Percentiles rank a stretch among this genome's conserved stretches.
phyloP scores from a whole-genome alignment of 2,329 filamentous ascomycete species.

The Botrytis pseudocinerea region DNA sequence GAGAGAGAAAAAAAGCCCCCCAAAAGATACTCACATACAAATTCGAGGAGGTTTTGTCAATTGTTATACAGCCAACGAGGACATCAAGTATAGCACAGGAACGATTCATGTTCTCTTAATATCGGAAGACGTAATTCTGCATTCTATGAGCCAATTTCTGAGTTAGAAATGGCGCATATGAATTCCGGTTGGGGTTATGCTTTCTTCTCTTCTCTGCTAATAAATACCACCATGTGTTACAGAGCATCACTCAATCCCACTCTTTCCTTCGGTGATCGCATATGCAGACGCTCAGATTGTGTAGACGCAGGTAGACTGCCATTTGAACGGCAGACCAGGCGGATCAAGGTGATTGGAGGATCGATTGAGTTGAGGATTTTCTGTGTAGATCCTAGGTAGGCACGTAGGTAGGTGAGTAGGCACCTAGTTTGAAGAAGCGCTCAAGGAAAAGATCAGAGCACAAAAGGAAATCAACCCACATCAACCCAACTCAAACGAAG shows the following conservation, averaged over 20 bases:
- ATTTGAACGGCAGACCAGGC: neutral
- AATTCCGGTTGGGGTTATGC: conserved; percentile 11
- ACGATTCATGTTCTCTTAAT: conserved; percentile 3
- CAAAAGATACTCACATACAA: neutral
- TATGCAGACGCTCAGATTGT: conserved; percentile 16
- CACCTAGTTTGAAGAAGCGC: neutral
- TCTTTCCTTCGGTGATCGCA: conserved; percentile 4
- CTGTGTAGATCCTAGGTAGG: neutral
- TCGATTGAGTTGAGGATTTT: neutral
- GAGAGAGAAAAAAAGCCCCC: neutral
- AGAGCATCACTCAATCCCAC: neutral
- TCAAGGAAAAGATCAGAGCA: neutral
- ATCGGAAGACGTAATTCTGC: conserved; percentile 22
- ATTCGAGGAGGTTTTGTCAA: neutral
- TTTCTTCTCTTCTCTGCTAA: conserved; percentile 9
- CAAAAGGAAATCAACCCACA: neutral
- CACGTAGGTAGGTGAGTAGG: too few relatives aligned
- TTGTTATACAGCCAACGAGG: neutral
- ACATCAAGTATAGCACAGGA: neutral
- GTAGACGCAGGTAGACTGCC: neutral
- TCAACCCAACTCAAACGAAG: too few relatives aligned
- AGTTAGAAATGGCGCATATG: conserved; percentile 29
- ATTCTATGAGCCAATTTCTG: conserved; percentile 28
- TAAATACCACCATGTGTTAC: conserved; percentile 13
- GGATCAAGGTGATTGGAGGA: neutral